Conservation (phyloP, 768 basidiomycete species). For the Leucogyrophana mollusca region DNA sequence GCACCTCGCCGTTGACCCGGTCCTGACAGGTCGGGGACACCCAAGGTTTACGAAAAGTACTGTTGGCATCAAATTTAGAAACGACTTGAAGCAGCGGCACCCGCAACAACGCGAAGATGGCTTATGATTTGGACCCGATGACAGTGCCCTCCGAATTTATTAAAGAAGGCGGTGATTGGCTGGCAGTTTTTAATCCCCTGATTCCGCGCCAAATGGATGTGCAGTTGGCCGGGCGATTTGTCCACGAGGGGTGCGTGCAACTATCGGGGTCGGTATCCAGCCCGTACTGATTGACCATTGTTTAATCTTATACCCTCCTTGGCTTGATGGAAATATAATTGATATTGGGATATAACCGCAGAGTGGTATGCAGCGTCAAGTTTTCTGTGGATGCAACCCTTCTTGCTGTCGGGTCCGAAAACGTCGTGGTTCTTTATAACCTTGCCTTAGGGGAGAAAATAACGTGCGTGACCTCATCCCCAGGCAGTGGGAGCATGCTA, state of each 20-base stretch:
- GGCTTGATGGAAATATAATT: too few relatives aligned
- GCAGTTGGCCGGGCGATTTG: slow-evolving; percentile 38
- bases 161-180: slow-evolving; percentile 53
- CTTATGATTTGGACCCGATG: slow-evolving; percentile 8
- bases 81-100: too few relatives aligned
- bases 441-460: slow-evolving; percentile 21
- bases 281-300: neutral
- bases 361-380: slow-evolving; percentile 29
- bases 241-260: slow-evolving; percentile 44
- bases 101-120: too few relatives aligned
- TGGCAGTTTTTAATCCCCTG: slow-evolving; percentile 52
- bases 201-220: slow-evolving; percentile 50
- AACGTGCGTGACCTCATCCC: slow-evolving; percentile 17
- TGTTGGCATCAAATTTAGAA: too few relatives aligned
- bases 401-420: slow-evolving; percentile 32
- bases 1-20: too few relatives aligned
- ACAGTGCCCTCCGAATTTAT: slow-evolving; percentile 14
- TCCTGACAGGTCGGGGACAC: too few relatives aligned
- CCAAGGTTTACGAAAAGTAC: too few relatives aligned
- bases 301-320: too few relatives aligned
- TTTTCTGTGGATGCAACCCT: slow-evolving; percentile 30
- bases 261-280: too few relatives aligned
- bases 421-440: slow-evolving; percentile 29
- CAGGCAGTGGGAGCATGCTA: neutral
- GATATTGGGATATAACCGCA: slow-evolving; percentile 5